A percentile compares a stretch with the other conserved stretches of the same genome.
These are phyloP conservation scores for Melocanna baccifera DNA, from an alignment of 176 grass and related monocot species.

Conservation along the genomic window DNA sequence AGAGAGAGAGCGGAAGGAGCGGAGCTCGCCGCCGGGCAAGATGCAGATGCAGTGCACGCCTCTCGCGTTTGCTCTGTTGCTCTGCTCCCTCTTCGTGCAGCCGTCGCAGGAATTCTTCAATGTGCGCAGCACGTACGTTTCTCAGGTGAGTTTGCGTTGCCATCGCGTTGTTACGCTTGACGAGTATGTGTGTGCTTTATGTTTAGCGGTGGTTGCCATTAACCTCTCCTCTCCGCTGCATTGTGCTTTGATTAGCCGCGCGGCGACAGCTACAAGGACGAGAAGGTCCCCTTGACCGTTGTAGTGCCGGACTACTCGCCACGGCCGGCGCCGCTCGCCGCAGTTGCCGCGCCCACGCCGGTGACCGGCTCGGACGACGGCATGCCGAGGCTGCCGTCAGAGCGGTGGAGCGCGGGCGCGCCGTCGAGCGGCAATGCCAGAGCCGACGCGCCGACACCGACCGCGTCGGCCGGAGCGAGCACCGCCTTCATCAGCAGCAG, in stretches of 20 bases:
- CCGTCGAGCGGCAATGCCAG: background rate
- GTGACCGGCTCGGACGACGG: slow-evolving; percentile 32
- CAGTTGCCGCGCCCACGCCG: background rate
- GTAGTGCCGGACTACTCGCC: slow-evolving; percentile 48
- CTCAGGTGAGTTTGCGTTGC: background rate
- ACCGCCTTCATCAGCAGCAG: slow-evolving; percentile 86
- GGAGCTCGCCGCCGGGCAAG: background rate
- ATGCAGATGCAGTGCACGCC: background rate
- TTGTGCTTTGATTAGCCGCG: background rate
- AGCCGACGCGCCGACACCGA: slow-evolving; percentile 19
- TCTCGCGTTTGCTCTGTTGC: slow-evolving; percentile 13
- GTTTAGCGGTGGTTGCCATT: background rate
- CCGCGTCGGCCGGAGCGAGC: slow-evolving; percentile 21
- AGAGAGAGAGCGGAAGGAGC: background rate
- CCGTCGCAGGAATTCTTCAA: slow-evolving; percentile 29
- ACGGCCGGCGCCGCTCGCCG: background rate
- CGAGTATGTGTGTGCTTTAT: background rate
- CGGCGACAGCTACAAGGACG: slow-evolving; percentile 30
- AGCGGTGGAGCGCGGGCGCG: slow-evolving; percentile 24
- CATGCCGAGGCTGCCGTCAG: slow-evolving; percentile 66
- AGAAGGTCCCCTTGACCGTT: slow-evolving; percentile 44
- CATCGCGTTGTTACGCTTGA: background rate
- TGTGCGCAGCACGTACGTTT: background rate
- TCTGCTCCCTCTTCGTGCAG: slow-evolving; percentile 36
- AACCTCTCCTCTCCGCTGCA: background rate